Evolutionary conservation across 495 filamentous ascomycete species (phyloP), one percentile per base, ranked within the genome.

Genomic region (Neurospora sp.): DNA sequence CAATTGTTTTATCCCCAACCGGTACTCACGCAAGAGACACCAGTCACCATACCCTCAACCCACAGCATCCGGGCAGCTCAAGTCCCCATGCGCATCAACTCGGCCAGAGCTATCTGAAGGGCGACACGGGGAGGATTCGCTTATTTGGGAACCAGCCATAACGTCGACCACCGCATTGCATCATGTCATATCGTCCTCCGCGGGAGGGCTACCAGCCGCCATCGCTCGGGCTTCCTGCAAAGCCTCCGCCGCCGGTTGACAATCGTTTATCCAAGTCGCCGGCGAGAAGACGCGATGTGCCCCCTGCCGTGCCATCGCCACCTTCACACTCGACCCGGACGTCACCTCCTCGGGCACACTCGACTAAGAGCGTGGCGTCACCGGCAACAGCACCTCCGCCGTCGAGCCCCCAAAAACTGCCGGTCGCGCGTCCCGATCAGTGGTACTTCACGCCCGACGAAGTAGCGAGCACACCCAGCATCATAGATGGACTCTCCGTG

Each of bases 391-490:
- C 27, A 65, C 53, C 22, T 35, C 53, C 76, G 38, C 79, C 71
- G 69, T 73, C 85, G 74, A 78, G 78, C 59, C 77, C 83, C 8
- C 81, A 76, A 27, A 75, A 74, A 40, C 72, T 81, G 1, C 74
- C 77, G 4, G 73, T 78, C 71, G 69, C 75, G 61, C 78, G 80
- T 71, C 68, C 83, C 31, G 83, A 82, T 45, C 96, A 99, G 85
- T 99, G 96, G 96, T 84, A 94, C 53, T 98, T 98, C 78, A 91
- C 91, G 18, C 87, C 91, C 68, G 90, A 92, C 44, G 96, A 99
- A 80, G 87, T 97, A 20, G 83, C 85, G 40, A 91, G 89, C 73
- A 90, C 94, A 9, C 96, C 96, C 3, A 96, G 93, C 70, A 90
- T 94, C 71, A 80, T 94, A 0, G 93, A 97, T 74, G 94, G 94